Evolutionary conservation across 306 rosid species (phyloP).

Genomic region (Trifolium pratense): DNA sequence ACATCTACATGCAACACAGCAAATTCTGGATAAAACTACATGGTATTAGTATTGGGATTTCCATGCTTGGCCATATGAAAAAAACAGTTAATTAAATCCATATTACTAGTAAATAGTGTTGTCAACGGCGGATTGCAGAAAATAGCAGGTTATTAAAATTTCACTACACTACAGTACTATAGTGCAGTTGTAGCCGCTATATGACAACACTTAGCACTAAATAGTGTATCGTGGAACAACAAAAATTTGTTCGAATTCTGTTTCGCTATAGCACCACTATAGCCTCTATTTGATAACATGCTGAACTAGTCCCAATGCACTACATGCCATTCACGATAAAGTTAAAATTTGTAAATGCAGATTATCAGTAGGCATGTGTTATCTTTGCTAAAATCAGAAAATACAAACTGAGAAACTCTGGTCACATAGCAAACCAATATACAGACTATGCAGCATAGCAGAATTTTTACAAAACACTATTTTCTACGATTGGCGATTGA

Average conservation of each 20-base stretch:
- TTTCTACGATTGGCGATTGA: too few relatives aligned
- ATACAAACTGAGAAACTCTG: background rate
- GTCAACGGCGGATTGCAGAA: background rate
- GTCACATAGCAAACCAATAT: background rate
- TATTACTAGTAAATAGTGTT: background rate
- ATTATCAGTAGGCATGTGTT: background rate
- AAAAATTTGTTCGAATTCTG: background rate
- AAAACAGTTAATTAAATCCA: background rate
- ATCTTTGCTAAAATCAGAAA: background rate
- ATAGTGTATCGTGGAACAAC: background rate
- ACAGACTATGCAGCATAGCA: too few relatives aligned
- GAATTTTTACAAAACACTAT: too few relatives aligned
- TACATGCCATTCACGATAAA: slow-evolving; percentile 12
- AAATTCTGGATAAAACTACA: slow-evolving; percentile 27
- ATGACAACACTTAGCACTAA: background rate
- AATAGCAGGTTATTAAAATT: background rate
- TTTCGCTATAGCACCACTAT: background rate
- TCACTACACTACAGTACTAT: background rate
- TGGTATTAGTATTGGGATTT: slow-evolving; percentile 3
- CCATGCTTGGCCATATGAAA: slow-evolving; percentile 8
- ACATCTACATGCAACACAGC: slow-evolving; percentile 29
- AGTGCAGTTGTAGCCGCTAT: background rate
- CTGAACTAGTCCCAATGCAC: slow-evolving; percentile 3
- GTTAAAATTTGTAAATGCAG: background rate
- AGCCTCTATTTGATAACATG: background rate